A percentile compares a stretch with the other conserved stretches of the same genome.
Conservation (phyloP, 2,329 filamentous ascomycete species). For the Aspergillus calidoustus region DNA sequence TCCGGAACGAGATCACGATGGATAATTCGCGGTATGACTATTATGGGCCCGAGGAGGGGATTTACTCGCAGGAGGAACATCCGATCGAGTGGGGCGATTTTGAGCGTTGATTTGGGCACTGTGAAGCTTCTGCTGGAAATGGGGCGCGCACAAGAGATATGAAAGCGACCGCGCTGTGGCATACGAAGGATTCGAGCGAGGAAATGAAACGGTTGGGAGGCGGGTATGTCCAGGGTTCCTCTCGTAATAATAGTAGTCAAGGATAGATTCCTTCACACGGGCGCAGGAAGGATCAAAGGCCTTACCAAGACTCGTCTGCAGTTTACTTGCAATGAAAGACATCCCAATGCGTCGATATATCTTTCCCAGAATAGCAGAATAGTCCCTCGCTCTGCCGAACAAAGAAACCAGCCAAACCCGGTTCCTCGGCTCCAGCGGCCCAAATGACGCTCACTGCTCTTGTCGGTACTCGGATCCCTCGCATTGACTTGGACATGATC, state of each 20-base stretch:
- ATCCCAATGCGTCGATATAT: background rate
- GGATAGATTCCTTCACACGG: background rate
- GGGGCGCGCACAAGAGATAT: background rate
- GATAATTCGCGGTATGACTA: background rate
- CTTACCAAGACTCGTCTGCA: background rate
- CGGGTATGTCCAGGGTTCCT: background rate
- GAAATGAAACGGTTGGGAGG: background rate
- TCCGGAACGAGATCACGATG: background rate
- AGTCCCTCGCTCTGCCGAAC: background rate
- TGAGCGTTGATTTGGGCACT: background rate
- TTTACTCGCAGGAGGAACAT: background rate
- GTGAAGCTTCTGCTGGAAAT: background rate
- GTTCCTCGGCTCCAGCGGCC: background rate
- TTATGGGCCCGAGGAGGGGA: background rate
- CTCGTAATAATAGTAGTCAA: background rate
- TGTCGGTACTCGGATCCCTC: background rate
- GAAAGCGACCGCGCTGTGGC: background rate
- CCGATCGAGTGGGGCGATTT: background rate
- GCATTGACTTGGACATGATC: background rate
- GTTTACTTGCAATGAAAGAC: background rate
- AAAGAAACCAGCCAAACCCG: background rate
- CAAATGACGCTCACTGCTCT: background rate
- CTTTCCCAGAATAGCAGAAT: background rate
- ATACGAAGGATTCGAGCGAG: background rate
- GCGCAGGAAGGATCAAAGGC: background rate